These are phyloP conservation scores for Bretziella fagacearum DNA, from an alignment of 2,329 filamentous ascomycete species.

Conservation along the genomic window DNA sequence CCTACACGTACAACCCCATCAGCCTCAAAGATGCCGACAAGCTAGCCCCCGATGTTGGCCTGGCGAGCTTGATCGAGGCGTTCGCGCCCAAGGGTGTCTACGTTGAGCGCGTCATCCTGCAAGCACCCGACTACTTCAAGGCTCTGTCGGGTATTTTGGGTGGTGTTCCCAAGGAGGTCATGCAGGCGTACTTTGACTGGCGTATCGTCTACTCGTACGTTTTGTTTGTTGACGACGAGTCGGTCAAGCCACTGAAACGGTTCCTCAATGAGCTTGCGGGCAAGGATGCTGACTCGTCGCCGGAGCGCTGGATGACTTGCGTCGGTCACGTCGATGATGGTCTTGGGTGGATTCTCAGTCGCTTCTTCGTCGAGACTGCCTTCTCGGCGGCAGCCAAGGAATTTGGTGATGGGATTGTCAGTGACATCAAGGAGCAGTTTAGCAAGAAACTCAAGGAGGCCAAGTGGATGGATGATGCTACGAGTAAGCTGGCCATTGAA, in stretches of 20 bases:
- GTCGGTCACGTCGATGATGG: slow-evolving; percentile 38
- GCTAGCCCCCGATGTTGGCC: slow-evolving; percentile 38
- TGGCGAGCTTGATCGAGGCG: slow-evolving; percentile 34
- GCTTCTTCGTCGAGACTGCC: slow-evolving; percentile 52
- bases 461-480: slow-evolving; percentile 47
- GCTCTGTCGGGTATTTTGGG: slow-evolving; percentile 39
- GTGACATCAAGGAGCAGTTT: slow-evolving; percentile 52
- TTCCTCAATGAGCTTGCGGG: slow-evolving; percentile 46
- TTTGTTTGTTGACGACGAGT: slow-evolving; percentile 38
- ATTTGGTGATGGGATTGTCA: slow-evolving; percentile 52
- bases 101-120: slow-evolving; percentile 38
- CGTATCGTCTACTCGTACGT: slow-evolving; percentile 40
- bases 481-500: slow-evolving; percentile 40
- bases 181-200: slow-evolving; percentile 49
- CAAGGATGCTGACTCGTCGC: slow-evolving; percentile 41
- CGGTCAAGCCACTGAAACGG: slow-evolving; percentile 39
- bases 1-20: slow-evolving; percentile 50
- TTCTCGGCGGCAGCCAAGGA: slow-evolving; percentile 50
- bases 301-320: slow-evolving; percentile 52
- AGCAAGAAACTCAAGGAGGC: slow-evolving; percentile 39
- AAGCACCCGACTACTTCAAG: slow-evolving; percentile 42
- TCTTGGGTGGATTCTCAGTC: slow-evolving; percentile 50
- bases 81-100: slow-evolving; percentile 21
- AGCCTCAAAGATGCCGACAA: slow-evolving; percentile 36
- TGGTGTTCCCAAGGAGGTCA: slow-evolving; percentile 33